Evolutionary conservation across 257 asterid genomes (phyloP).

Genomic region (Lycium ferocissimum): DNA sequence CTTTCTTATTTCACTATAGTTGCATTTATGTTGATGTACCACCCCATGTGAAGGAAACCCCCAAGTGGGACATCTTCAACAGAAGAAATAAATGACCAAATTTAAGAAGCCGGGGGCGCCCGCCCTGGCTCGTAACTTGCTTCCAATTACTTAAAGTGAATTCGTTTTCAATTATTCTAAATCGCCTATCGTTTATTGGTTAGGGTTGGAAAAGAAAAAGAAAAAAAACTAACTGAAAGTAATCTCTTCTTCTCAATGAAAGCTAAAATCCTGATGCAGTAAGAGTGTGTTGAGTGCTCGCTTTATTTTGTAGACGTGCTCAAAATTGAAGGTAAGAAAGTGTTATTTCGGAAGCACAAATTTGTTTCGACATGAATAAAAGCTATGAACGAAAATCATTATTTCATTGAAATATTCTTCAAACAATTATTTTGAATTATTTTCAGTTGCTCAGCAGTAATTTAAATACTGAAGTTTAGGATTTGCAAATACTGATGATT

Average conservation of each 20-base stretch:
- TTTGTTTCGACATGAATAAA: too few relatives aligned
- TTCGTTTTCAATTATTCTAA: not conserved
- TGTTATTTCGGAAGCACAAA: not conserved
- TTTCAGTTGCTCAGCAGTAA: not conserved
- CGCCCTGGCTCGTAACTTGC: not conserved
- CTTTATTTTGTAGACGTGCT: not conserved
- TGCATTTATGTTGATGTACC: constrained; percentile 34
- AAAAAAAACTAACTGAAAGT: too few relatives aligned
- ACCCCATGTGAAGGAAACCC: constrained; percentile 48
- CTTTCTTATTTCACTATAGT: not conserved
- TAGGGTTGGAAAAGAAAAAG: not conserved
- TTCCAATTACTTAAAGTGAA: not conserved
- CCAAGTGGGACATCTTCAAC: constrained; percentile 22
- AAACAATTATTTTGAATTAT: too few relatives aligned
- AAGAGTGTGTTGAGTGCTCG: not conserved
- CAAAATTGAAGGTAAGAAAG: not conserved
- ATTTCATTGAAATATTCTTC: not conserved
- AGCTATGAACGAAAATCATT: not conserved
- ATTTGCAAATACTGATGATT: not conserved
- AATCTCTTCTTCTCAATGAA: not conserved
- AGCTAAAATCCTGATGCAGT: not conserved
- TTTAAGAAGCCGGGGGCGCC: not conserved
- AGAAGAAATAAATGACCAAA: not conserved
- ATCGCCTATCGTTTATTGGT: not conserved
- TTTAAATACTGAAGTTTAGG: not conserved